A percentile compares a stretch with the other conserved stretches of the same genome.
Evolutionary conservation across 768 basidiomycete species (phyloP).

Genomic region (Xerocomellus intermedius): DNA sequence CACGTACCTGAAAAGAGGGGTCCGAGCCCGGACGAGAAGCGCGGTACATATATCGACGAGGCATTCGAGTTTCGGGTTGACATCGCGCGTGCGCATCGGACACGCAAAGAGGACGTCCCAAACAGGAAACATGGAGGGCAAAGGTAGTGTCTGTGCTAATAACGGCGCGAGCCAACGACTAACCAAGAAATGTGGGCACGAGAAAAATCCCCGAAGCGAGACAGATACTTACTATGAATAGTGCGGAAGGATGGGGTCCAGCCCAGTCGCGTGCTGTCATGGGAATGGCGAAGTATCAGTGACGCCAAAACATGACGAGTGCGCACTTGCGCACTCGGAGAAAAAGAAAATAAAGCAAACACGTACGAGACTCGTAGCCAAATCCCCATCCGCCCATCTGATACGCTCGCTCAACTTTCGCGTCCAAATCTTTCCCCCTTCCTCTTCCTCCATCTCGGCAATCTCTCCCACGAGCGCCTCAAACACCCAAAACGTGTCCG

Average conservation of each 20-base stretch:
- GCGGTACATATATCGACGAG: constrained; percentile 69
- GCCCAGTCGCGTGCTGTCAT: constrained; percentile 55
- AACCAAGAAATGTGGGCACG: background rate
- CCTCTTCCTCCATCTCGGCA: constrained; percentile 69
- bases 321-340: background rate
- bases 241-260: constrained; percentile 72
- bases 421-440: constrained; percentile 61
- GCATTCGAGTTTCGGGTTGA: constrained; percentile 61
- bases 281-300: background rate
- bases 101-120: constrained; percentile 75
- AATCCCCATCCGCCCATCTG: constrained; percentile 60
- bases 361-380: constrained; percentile 56
- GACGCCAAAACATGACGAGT: background rate
- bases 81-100: constrained; percentile 49
- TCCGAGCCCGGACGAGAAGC: constrained; percentile 61
- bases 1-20: constrained; percentile 53
- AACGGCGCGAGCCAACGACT: constrained; percentile 78
- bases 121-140: constrained; percentile 52
- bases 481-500: constrained; percentile 82
- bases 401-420: constrained; percentile 58
- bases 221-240: constrained; percentile 66
- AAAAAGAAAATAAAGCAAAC: background rate
- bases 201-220: background rate
- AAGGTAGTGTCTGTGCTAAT: constrained; percentile 69
- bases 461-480: constrained; percentile 73